These are phyloP conservation scores for Aspergillus costaricaensis DNA, from an alignment of 2,329 filamentous ascomycete genomes.

Conservation along the genomic window DNA sequence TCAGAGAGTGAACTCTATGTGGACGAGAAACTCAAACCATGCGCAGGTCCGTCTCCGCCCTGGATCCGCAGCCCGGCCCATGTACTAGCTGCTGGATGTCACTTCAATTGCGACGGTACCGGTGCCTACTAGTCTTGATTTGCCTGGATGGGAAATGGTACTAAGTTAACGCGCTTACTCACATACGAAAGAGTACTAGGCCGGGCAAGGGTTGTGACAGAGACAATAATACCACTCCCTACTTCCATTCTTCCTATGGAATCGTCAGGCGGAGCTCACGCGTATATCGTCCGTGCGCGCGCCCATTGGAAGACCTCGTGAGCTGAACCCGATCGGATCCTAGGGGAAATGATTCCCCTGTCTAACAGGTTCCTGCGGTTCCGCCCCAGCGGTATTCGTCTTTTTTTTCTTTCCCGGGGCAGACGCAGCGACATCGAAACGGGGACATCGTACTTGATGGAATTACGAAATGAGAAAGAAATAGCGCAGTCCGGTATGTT, in stretches of 20 bases:
- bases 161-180: conserved; percentile 17
- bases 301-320: conserved; percentile 23
- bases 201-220: conserved; percentile 14
- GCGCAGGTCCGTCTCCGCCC: conserved; percentile 19
- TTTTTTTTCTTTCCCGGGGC: conserved; percentile 19
- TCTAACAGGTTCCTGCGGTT: conserved; percentile 29
- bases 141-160: conserved; percentile 13
- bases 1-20: conserved; percentile 21
- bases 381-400: conserved; percentile 25
- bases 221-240: conserved; percentile 13
- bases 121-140: conserved; percentile 6
- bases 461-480: conserved; percentile 18
- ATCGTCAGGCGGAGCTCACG: conserved; percentile 25
- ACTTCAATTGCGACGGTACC: conserved; percentile 20
- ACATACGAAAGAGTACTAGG: conserved; percentile 11
- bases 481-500: conserved; percentile 17
- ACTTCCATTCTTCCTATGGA: conserved; percentile 12
- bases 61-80: conserved; percentile 19
- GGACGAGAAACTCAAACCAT: conserved; percentile 17
- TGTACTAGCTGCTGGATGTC: conserved; percentile 17
- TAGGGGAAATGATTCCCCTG: conserved; percentile 16
- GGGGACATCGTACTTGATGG: conserved; percentile 3
- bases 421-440: conserved; percentile 16
- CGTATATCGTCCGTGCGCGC: conserved; percentile 30
- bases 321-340: conserved; percentile 21